Conservation (phyloP, 306 rosid species). For the Lathyrus tuberosus region DNA sequence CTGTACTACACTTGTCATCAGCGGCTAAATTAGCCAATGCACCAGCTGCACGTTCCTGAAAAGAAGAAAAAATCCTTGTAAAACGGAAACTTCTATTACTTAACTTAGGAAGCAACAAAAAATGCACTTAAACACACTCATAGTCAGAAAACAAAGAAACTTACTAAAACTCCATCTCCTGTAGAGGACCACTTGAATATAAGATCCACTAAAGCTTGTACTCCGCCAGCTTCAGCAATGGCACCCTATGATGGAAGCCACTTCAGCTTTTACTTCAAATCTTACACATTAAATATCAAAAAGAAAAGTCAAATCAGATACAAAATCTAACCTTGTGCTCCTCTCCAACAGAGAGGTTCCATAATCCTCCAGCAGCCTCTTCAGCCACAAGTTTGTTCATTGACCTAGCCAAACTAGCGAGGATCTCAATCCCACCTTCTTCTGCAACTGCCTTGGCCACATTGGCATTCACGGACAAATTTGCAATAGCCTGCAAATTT, state of each 20-base stretch:
- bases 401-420: constrained; percentile 97
- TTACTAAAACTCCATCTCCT: constrained; percentile 97
- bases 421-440: constrained; percentile 95
- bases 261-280: constrained; percentile 37
- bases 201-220: constrained; percentile 94
- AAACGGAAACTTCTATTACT: constrained; percentile 33
- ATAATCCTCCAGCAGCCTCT: constrained; percentile 99
- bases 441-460: constrained; percentile 99
- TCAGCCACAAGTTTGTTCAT: constrained; percentile 96
- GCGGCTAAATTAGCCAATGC: constrained; percentile 99
- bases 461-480: constrained; percentile 92
- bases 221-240: constrained; percentile 98
- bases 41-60: constrained; percentile 99
- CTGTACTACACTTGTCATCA: constrained; percentile 98
- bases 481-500: constrained; percentile 85
- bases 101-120: constrained; percentile 30
- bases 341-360: constrained; percentile 99
- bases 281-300: constrained; percentile 33
- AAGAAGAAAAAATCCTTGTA: constrained; percentile 31
- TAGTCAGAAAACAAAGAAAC: constrained; percentile 42
- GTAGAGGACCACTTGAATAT: constrained; percentile 97
- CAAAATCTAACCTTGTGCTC: constrained; percentile 83
- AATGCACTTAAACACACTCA: constrained; percentile 35
- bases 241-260: constrained; percentile 68
- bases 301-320: constrained; percentile 28